phyloP scores from a whole-genome alignment of 805 yeast genomes.

The Starmera quercuum region DNA sequence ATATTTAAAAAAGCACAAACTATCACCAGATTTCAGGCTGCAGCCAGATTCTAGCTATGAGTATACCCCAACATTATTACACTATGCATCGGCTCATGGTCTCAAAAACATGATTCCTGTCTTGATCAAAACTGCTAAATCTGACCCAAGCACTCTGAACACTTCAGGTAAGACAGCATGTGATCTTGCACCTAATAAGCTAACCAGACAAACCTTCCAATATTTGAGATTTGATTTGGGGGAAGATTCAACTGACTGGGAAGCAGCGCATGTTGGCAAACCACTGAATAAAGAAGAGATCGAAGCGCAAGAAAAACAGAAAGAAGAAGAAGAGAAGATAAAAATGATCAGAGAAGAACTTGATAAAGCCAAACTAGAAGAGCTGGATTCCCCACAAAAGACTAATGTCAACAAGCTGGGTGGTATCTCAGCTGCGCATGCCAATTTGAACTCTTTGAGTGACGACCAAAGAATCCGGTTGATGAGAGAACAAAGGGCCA shows the following conservation, averaged over 20 bases:
- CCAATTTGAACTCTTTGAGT: slow-evolving; percentile 51
- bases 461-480: slow-evolving; percentile 70
- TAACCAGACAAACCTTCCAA: slow-evolving; percentile 52
- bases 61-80: slow-evolving; percentile 66
- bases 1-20: slow-evolving; percentile 49
- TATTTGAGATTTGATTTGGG: slow-evolving; percentile 62
- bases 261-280: slow-evolving; percentile 51
- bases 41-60: slow-evolving; percentile 46
- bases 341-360: slow-evolving; percentile 35
- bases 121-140: slow-evolving; percentile 54
- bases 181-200: slow-evolving; percentile 48
- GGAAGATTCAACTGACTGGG: slow-evolving; percentile 67
- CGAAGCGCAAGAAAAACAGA: slow-evolving; percentile 31
- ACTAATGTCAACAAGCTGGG: slow-evolving; percentile 31
- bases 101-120: slow-evolving; percentile 56
- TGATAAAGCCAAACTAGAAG: slow-evolving; percentile 29
- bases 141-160: slow-evolving; percentile 58
- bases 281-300: slow-evolving; percentile 50
- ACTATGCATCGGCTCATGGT: slow-evolving; percentile 67
- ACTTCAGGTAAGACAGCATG: slow-evolving; percentile 55
- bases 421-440: slow-evolving; percentile 23
- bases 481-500: slow-evolving; percentile 90
- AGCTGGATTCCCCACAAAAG: slow-evolving; percentile 14
- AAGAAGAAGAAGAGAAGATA: slow-evolving; percentile 31
- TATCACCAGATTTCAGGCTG: slow-evolving; percentile 45